Conservation (phyloP, 23 red algal genomes). For the Agarophyton chilense region DNA sequence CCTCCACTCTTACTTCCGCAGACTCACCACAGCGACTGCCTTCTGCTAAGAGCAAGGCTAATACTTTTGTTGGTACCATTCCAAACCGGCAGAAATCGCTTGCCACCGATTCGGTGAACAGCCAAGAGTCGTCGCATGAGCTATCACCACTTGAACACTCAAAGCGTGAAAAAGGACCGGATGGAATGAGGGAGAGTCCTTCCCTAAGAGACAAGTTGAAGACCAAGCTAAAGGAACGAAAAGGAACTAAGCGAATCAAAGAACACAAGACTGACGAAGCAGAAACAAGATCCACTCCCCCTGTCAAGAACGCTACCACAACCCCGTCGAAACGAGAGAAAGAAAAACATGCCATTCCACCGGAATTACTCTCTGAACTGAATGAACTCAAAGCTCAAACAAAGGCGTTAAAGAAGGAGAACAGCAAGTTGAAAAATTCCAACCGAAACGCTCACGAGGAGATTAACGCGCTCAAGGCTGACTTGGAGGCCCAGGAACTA, state of each 20-base stretch:
- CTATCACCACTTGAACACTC: not conserved
- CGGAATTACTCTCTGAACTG: slow-evolving; percentile 45
- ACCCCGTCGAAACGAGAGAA: slow-evolving; percentile 23
- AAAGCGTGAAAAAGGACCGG: slow-evolving; percentile 21
- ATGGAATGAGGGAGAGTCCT: slow-evolving; percentile 50
- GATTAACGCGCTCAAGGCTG: slow-evolving; percentile 46
- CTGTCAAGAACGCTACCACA: not conserved
- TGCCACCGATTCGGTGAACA: not conserved
- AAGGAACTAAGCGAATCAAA: slow-evolving; percentile 34
- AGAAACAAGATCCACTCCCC: not conserved
- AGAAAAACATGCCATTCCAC: not conserved
- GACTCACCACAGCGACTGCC: slow-evolving; percentile 1
- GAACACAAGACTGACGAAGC: slow-evolving; percentile 12
- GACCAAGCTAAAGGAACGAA: slow-evolving; percentile 49
- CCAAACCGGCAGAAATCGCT: slow-evolving; percentile 16
- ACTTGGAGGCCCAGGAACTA: slow-evolving; percentile 54
- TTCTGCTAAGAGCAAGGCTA: not conserved
- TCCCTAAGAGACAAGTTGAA: slow-evolving; percentile 55
- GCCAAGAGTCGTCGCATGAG: slow-evolving; percentile 7
- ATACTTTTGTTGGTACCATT: not conserved
- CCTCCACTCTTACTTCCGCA: not conserved
- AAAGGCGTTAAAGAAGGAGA: slow-evolving; percentile 50
- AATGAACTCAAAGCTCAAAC: slow-evolving; percentile 42
- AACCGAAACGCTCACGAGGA: slow-evolving; percentile 46
- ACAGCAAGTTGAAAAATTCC: slow-evolving; percentile 38